Percentiles rank a stretch among this genome's conserved stretches.
These are phyloP conservation scores for Phyllosticta citrichinensis DNA, from an alignment of 2,329 filamentous ascomycete genomes.

Conservation along the genomic window DNA sequence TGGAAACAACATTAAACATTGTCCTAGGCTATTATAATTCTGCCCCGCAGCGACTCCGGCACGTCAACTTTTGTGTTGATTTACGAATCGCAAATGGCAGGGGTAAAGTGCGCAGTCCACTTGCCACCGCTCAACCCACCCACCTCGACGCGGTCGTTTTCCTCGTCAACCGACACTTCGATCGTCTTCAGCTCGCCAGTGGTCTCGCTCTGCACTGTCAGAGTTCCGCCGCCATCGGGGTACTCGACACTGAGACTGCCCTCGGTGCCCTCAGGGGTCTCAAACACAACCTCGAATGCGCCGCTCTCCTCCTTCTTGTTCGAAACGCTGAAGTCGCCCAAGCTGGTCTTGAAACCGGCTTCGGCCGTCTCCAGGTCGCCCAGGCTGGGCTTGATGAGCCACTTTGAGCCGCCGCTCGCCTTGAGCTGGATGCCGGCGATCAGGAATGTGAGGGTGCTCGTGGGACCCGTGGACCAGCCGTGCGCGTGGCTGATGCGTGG, in stretches of 20 bases:
- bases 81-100: not conserved
- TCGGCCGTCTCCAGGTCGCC: slow-evolving; percentile 34
- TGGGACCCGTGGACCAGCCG: slow-evolving; percentile 31
- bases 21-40: too few species aligned
- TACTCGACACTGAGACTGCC: slow-evolving; percentile 21
- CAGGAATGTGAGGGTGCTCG: slow-evolving; percentile 28
- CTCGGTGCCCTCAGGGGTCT: slow-evolving; percentile 21
- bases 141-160: slow-evolving; percentile 12
- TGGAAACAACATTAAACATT: too few species aligned
- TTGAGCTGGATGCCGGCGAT: slow-evolving; percentile 35
- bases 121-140: slow-evolving; percentile 17
- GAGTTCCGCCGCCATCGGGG: slow-evolving; percentile 15
- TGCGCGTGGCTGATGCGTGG: slow-evolving; percentile 33
- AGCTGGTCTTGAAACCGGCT: slow-evolving; percentile 35
- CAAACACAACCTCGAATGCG: slow-evolving; percentile 21
- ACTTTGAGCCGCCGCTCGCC: slow-evolving; percentile 30
- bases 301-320: slow-evolving; percentile 17
- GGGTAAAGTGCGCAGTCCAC: slow-evolving; percentile 15
- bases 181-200: not conserved
- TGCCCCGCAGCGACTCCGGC: too few species aligned
- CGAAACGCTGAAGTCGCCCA: slow-evolving; percentile 26
- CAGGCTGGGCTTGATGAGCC: slow-evolving; percentile 36
- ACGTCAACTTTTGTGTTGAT: too few species aligned
- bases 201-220: slow-evolving; percentile 8
- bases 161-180: not conserved